Conservation (phyloP, 768 basidiomycete genomes). For the Daedaleopsis sinensis region DNA sequence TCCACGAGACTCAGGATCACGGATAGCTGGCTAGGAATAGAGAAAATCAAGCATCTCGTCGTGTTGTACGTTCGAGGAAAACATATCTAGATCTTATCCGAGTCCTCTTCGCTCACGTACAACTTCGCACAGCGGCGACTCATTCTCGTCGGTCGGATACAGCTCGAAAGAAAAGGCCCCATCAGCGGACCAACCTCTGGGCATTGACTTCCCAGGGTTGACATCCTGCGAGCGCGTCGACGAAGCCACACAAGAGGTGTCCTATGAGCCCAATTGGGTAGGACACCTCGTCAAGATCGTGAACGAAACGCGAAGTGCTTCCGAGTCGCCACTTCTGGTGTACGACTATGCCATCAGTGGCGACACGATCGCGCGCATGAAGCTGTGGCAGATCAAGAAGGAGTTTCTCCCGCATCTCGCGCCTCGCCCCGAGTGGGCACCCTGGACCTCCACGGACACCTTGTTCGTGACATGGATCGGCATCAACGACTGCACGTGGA, state of each 20-base stretch:
- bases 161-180: slow-evolving; percentile 27
- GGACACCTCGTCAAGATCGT: slow-evolving; percentile 46
- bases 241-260: slow-evolving; percentile 43
- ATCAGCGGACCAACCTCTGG: slow-evolving; percentile 45
- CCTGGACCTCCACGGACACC: slow-evolving; percentile 20
- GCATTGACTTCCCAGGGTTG: slow-evolving; percentile 49
- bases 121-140: slow-evolving; percentile 59
- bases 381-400: slow-evolving; percentile 37
- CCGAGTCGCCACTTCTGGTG: slow-evolving; percentile 49
- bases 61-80: slow-evolving; percentile 59
- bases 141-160: slow-evolving; percentile 48
- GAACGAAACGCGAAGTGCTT: background rate
- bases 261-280: slow-evolving; percentile 61
- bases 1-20: background rate
- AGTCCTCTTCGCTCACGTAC: slow-evolving; percentile 35
- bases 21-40: slow-evolving; percentile 45
- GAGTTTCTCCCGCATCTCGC: slow-evolving; percentile 39
- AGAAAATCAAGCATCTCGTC: slow-evolving; percentile 44
- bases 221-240: slow-evolving; percentile 60
- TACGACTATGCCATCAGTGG: slow-evolving; percentile 62
- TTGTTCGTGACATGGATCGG: slow-evolving; percentile 60
- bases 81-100: no score
- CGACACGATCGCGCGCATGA: slow-evolving; percentile 34
- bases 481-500: slow-evolving; percentile 64
- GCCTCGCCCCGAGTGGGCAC: slow-evolving; percentile 24